Evolutionary conservation across 257 asterid genomes (phyloP), one percentile per base, ranked within the genome.

Genomic region (Salvia miltiorrhiza): DNA sequence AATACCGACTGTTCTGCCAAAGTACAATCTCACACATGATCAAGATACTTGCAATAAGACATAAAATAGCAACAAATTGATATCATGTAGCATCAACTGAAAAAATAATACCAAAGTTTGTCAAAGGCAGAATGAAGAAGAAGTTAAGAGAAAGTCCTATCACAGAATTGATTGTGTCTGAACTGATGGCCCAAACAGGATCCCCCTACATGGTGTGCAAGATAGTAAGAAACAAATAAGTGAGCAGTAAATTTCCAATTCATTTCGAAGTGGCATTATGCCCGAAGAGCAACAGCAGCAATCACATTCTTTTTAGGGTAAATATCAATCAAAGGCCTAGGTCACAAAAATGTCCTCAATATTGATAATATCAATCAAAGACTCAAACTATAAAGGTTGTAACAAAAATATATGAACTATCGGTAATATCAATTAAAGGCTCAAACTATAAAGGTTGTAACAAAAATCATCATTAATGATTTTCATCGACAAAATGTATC

Each of bases 1-100:
- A 85, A 89, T 73, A 63, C 99, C 99, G 72, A 84, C 99, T 93
- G 85, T 90, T 82, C 99, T 88, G 96, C 80, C 97, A 79, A 83
- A 75, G 48, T 52, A 76, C 55, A 65, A 64, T 74, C 37, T 69
- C 70, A 74, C 48, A 69, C 65, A 69, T 61, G 76, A 84, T 80
- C 83, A 85, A 83, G 81, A 77, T 48, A 64, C 65, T 48, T 65
- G 4, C 19, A 49, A n/a, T 3, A 32, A 33, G 26, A 35, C 66
- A 50, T 6, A 47, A 14, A 39, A 39, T 30, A 43, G 13, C 32
- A 57, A 21, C 47, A 72, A 35, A 20, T 49, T 45, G 10, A 35
- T 53, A 24, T 21, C 33, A 21, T 41, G 4, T 4, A 41, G 44
- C 5, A 24, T 17, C 64, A 43, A 55, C 72, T 3, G 48, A 56